phyloP scores from a whole-genome alignment of 164 flowering plant species.

The Vitis vinifera region DNA sequence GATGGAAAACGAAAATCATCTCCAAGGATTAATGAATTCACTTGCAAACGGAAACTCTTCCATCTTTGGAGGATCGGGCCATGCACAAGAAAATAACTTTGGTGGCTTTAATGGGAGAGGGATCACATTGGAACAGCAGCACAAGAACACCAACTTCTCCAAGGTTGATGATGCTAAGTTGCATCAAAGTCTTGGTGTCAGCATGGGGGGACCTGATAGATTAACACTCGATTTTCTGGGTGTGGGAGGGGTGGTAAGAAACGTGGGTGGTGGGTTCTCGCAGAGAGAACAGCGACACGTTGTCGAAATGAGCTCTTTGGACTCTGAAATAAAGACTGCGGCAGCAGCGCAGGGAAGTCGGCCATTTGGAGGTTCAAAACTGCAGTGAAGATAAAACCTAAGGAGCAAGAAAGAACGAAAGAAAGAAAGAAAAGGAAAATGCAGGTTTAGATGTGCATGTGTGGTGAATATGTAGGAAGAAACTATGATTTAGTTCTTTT shows the following conservation, averaged over 20 bases:
- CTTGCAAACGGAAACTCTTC: slow-evolving; percentile 42
- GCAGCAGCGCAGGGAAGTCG: slow-evolving; percentile 11
- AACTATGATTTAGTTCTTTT: not conserved
- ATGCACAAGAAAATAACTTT: slow-evolving; percentile 24
- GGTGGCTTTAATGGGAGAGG: slow-evolving; percentile 28
- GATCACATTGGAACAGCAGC: slow-evolving; percentile 22
- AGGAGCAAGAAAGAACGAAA: not conserved
- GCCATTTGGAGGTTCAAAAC: slow-evolving; percentile 35
- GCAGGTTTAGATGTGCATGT: not conserved
- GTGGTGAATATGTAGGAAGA: not conserved
- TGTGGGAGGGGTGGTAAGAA: slow-evolving; percentile 66
- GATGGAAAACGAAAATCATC: slow-evolving; percentile 36
- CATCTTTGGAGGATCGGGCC: slow-evolving; percentile 28
- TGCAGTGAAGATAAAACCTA: slow-evolving; percentile 25
- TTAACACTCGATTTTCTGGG: slow-evolving; percentile 79
- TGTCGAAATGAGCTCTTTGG: slow-evolving; percentile 37
- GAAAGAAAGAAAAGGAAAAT: not conserved
- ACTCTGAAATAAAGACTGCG: slow-evolving; percentile 34
- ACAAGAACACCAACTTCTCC: slow-evolving; percentile 15
- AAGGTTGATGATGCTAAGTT: slow-evolving; percentile 34
- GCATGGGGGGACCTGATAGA: slow-evolving; percentile 51
- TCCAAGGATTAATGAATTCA: slow-evolving; percentile 64
- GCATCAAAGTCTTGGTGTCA: slow-evolving; percentile 30
- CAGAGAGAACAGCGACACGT: slow-evolving; percentile 37
- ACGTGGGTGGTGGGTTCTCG: slow-evolving; percentile 35